phyloP scores from a whole-genome alignment of 805 yeast species.

The Ogataea nakhonphanomensis region DNA sequence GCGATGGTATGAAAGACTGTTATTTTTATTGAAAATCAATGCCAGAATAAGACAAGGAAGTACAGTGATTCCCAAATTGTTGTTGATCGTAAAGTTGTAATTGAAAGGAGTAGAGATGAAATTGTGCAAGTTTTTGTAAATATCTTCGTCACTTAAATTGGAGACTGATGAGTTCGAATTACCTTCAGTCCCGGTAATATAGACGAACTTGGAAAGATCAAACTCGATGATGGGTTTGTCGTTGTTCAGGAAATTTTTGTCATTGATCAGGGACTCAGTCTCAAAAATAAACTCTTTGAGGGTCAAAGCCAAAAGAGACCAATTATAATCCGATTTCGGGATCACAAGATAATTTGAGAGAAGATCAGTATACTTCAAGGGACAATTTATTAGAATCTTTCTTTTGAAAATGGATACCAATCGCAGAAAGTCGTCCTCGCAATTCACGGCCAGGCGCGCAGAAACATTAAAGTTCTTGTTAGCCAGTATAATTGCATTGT shows the following conservation, averaged over 20 bases:
- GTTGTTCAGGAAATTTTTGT: conserved; percentile 20
- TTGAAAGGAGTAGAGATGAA: conserved; percentile 25
- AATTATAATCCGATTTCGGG: conserved; percentile 39
- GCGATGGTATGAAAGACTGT: conserved; percentile 27
- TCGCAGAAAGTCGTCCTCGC: conserved; percentile 26
- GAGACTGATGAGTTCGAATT: conserved; percentile 5
- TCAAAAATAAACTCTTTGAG: conserved; percentile 41
- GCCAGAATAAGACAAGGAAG: conserved; percentile 45
- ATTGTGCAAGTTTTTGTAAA: conserved; percentile 20
- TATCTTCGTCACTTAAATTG: conserved; percentile 18
- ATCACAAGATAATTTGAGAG: conserved; percentile 45
- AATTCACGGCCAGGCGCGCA: conserved; percentile 20
- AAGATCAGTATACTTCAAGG: conserved; percentile 45
- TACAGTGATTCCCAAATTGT: conserved; percentile 49
- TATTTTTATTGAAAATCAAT: conserved; percentile 26
- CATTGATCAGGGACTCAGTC: conserved; percentile 24
- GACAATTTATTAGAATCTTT: conserved; percentile 47
- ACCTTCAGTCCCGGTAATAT: conserved; percentile 18
- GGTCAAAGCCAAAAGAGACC: conserved; percentile 44
- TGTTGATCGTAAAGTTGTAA: conserved; percentile 37
- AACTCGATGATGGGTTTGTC: conserved; percentile 27
- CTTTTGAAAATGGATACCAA: conserved; percentile 45
- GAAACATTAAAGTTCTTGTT: conserved; percentile 39
- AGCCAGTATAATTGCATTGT: conserved; percentile 50
- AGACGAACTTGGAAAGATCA: conserved; percentile 20